Evolutionary conservation across 805 yeast genomes (phyloP).

Genomic region (Clavispora vitiphila): DNA sequence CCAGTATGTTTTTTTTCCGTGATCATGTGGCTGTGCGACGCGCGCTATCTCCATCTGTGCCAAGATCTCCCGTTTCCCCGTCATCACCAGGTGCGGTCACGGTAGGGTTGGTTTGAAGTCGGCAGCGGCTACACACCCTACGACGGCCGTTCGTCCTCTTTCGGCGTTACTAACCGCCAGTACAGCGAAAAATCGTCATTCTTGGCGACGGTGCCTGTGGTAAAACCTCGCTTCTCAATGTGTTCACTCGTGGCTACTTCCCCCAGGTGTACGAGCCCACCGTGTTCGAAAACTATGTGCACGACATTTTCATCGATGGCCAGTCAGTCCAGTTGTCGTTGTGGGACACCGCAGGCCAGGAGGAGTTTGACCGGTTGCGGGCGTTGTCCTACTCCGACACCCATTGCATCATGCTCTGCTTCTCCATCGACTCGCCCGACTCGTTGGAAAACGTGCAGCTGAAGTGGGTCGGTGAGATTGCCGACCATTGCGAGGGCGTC

Average conservation of each 20-base stretch:
- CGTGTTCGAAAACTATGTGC: conserved; percentile 94
- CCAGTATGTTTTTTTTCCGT: conserved; percentile 30
- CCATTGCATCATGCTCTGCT: conserved; percentile 94
- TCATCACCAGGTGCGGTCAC: too few species aligned
- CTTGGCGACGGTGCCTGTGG: conserved; percentile 99
- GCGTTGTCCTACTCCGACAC: conserved; percentile 92
- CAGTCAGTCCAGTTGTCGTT: conserved; percentile 86
- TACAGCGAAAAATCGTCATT: conserved; percentile 88
- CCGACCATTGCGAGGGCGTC: conserved; percentile 96
- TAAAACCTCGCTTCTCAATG: conserved; percentile 89
- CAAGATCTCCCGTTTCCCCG: too few species aligned
- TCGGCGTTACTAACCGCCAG: conserved; percentile 24
- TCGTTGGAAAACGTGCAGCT: conserved; percentile 92
- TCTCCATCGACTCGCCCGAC: conserved; percentile 89
- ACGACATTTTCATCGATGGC: conserved; percentile 93
- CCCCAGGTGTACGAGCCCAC: conserved; percentile 99
- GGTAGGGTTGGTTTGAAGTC: too few species aligned
- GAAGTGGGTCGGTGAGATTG: conserved; percentile 95
- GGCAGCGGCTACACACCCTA: too few species aligned
- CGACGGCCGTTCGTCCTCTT: neutral
- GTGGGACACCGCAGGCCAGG: conserved; percentile 99
- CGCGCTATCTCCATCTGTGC: too few species aligned
- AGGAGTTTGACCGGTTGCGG: conserved; percentile 91
- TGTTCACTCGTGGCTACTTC: conserved; percentile 94
- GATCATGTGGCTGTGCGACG: too few species aligned